phyloP scores from a whole-genome alignment of 2,329 filamentous ascomycete genomes.

The Tolypocladium ophioglossoides region DNA sequence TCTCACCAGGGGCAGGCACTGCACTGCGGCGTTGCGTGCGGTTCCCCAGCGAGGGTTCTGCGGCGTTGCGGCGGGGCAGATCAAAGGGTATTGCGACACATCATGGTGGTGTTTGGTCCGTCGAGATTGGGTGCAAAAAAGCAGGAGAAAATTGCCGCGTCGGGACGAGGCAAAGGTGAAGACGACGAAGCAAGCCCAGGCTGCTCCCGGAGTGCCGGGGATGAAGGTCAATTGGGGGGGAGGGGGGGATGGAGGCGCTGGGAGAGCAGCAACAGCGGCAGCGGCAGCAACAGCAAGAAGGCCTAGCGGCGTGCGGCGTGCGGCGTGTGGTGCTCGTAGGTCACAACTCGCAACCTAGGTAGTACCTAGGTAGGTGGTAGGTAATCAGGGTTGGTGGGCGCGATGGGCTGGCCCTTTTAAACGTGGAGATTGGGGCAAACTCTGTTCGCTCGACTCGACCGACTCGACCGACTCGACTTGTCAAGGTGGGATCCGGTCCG shows the following conservation, averaged over 20 bases:
- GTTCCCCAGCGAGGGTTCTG: neutral
- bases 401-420: constrained; percentile 2
- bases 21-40: neutral
- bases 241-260: neutral
- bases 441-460: constrained; percentile 6
- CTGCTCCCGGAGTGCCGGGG: constrained; percentile 6
- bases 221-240: constrained; percentile 1
- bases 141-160: neutral
- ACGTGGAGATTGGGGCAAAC: constrained; percentile 8
- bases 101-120: constrained; percentile 5
- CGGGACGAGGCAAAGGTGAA: neutral
- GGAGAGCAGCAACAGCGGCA: neutral
- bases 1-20: constrained; percentile 4
- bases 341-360: too few species aligned
- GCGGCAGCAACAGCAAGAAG: neutral
- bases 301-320: neutral
- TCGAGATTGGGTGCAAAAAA: constrained; percentile 2
- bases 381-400: neutral
- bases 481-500: neutral
- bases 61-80: constrained; percentile 6
- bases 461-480: neutral
- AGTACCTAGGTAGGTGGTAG: too few species aligned
- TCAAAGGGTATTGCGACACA: constrained; percentile 8
- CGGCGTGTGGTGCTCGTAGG: neutral
- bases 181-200: constrained; percentile 5